These are phyloP conservation scores for Cnidoscolus chayamansa DNA, from an alignment of 441 rosid species.

Conservation along the genomic window DNA sequence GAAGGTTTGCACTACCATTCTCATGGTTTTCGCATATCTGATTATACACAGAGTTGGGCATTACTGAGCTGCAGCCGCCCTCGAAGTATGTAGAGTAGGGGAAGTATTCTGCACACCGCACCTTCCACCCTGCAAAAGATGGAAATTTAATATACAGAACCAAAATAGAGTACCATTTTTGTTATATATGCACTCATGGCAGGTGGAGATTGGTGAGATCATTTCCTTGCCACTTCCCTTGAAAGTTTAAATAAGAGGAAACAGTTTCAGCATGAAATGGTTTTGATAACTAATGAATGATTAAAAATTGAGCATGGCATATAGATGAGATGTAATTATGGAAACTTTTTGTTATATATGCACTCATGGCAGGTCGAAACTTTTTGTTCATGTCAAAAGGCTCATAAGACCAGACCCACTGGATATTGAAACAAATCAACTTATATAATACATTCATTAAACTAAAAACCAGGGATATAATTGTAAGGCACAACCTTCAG, in stretches of 20 bases:
- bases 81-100: constrained; percentile 75
- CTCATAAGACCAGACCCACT: too few species aligned
- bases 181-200: neutral
- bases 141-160: neutral
- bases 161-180: neutral
- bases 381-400: too few species aligned
- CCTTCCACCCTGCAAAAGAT: constrained; percentile 81
- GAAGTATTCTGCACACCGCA: constrained; percentile 62
- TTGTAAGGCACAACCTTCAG: too few species aligned
- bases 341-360: neutral
- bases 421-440: too few species aligned
- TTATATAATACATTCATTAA: too few species aligned
- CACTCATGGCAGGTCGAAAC: too few species aligned
- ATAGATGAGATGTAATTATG: neutral
- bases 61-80: constrained; percentile 62
- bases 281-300: neutral
- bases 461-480: too few species aligned
- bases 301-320: neutral
- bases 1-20: constrained; percentile 54
- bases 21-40: constrained; percentile 38
- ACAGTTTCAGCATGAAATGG: neutral
- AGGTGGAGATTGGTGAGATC: neutral
- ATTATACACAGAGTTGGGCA: constrained; percentile 47
- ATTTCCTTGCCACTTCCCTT: too few species aligned
- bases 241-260: neutral